phyloP scores from a whole-genome alignment of 1,139 yeast genomes.

The Taphrina betulina region DNA sequence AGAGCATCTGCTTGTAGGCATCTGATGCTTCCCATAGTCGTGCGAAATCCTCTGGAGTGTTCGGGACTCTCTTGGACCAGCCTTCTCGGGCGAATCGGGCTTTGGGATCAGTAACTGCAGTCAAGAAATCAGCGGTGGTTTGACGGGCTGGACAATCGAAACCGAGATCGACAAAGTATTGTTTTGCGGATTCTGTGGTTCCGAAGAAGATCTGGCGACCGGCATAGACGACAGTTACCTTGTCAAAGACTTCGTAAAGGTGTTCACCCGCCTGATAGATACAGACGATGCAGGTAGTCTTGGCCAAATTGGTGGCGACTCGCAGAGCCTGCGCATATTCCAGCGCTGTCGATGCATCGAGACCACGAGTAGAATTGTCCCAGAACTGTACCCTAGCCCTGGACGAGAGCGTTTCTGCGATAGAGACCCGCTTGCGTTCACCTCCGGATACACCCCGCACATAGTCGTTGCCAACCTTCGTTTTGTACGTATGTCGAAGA shows the following conservation, averaged over 20 bases:
- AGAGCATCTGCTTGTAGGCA: slow-evolving; percentile 49
- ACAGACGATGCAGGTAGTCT: slow-evolving; percentile 57
- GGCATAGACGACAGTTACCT: slow-evolving; percentile 59
- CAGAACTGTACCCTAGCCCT: slow-evolving; percentile 61
- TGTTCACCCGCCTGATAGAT: slow-evolving; percentile 70
- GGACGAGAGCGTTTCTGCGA: slow-evolving; percentile 66
- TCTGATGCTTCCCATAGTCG: slow-evolving; percentile 56
- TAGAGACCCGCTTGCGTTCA: slow-evolving; percentile 77
- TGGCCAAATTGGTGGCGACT: slow-evolving; percentile 57
- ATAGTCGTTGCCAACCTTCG: slow-evolving; percentile 68
- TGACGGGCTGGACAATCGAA: slow-evolving; percentile 60
- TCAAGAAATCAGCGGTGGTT: slow-evolving; percentile 63
- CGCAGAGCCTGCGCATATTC: slow-evolving; percentile 66
- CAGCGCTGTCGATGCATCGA: slow-evolving; percentile 71
- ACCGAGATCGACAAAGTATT: slow-evolving; percentile 61
- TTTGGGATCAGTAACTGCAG: slow-evolving; percentile 64
- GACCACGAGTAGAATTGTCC: slow-evolving; percentile 80
- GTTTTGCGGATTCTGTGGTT: slow-evolving; percentile 53
- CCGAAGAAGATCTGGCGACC: slow-evolving; percentile 65
- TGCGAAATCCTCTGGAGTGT: slow-evolving; percentile 59
- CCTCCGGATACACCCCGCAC: slow-evolving; percentile 83
- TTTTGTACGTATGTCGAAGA: slow-evolving; percentile 61
- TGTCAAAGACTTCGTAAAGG: slow-evolving; percentile 62
- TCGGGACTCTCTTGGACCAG: slow-evolving; percentile 56
- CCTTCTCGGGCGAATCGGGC: slow-evolving; percentile 53